Base-by-base conservation (phyloP, 2,329 filamentous ascomycete genomes). In the Claviceps fusiformis region DNA sequence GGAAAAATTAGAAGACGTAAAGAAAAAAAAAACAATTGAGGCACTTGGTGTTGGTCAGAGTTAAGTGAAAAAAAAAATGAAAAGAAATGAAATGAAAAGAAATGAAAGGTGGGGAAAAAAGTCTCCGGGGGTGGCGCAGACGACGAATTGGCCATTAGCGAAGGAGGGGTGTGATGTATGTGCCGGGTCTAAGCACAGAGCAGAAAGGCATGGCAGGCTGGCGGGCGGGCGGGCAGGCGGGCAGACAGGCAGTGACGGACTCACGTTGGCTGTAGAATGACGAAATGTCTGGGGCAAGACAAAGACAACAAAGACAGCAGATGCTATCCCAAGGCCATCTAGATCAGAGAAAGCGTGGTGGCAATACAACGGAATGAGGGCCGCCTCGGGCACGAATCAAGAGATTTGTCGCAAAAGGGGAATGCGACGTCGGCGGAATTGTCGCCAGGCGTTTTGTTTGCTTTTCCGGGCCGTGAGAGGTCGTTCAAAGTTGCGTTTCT, bases 401-500 rank as follows among this genome's bases (percentile, higher is more conserved):
- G 47, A 52, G 52, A 43, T 48, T 41, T 37, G 47, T 27, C 37
- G 29, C 52, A 52, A 39, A 48, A 54, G 49, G 55, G 35, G 45
- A 50, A 54, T 58, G 56, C 54, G 58, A 59, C 58, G 56, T 55
- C 50, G 53, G 53, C 53, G 52, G 44, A 57, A 50, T 54, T 53
- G 52, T 51, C 52, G 52, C 52, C 52, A 56, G 47, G 52, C 52
- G 44, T 56, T 56, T 56, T 1, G 43, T 17, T 31, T n/a, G 13
- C 17, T 8, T 52, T 54, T 56, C 19, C 19, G 19, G 19, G 19
- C 19, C 19, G 19, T n/a, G n/a, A n/a, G n/a, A n/a, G n/a, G n/a
- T 19, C 19, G 19, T 19, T 19, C 19, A 19, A 19, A 19, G 19
- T 19, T 19, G 19, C 19, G 19, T 19, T 1, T 19, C 19, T 19